A percentile compares a stretch with the other conserved stretches of the same genome.
Evolutionary conservation across 2,329 filamentous ascomycete species (phyloP).

Genomic region (Aspergillus sp.): DNA sequence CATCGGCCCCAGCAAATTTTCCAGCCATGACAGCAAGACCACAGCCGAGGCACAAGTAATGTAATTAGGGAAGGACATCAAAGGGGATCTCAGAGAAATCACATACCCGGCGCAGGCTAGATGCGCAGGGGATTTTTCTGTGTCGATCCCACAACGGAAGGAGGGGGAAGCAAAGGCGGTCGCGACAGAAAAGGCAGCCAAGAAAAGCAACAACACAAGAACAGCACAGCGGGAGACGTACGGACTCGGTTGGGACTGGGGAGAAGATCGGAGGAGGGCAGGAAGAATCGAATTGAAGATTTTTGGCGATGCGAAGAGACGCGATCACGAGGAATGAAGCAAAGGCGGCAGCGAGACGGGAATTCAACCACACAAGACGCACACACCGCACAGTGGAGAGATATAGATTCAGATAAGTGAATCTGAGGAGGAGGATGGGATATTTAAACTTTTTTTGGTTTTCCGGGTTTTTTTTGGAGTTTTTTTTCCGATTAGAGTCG

Average conservation of each 20-base stretch:
- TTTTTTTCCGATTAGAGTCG: constrained; percentile 33
- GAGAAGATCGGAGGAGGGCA: constrained; percentile 2
- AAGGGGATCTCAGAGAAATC: background rate
- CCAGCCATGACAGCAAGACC: background rate
- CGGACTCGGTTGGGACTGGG: constrained; percentile 11
- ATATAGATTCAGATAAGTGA: constrained; percentile 9
- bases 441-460: constrained; percentile 38
- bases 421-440: constrained; percentile 21
- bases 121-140: background rate
- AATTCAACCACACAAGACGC: constrained; percentile 23
- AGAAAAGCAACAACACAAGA: constrained; percentile 9
- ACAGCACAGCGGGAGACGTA: constrained; percentile 11
- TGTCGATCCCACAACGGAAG: constrained; percentile 1
- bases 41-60: background rate
- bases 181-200: background rate
- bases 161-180: constrained; percentile 7
- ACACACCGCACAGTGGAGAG: constrained; percentile 34
- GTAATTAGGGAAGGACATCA: background rate
- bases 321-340: constrained; percentile 9
- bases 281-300: background rate
- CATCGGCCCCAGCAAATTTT: background rate
- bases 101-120: background rate
- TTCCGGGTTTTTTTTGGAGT: constrained; percentile 41
- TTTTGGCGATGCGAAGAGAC: constrained; percentile 12
- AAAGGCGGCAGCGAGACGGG: constrained; percentile 26